Conservation (phyloP, 2,329 filamentous ascomycete species). For the Microsporum audouinii region DNA sequence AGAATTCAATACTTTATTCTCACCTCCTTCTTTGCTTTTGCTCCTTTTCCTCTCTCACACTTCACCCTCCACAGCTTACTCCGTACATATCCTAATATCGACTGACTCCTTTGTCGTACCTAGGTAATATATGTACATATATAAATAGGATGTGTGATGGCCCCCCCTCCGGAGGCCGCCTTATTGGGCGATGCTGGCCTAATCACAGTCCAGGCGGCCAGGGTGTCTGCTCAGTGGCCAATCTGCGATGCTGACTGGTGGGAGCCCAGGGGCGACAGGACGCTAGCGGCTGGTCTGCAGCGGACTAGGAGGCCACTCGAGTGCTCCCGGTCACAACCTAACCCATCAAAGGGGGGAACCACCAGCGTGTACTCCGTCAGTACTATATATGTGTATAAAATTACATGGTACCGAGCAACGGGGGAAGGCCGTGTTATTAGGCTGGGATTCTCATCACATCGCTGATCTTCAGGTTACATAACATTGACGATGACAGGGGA, state of each 20-base stretch:
- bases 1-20: background rate
- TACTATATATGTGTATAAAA: background rate
- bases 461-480: constrained; percentile 2
- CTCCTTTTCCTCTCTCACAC: background rate
- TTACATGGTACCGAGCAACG: background rate
- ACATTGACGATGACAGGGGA: background rate
- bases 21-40: background rate
- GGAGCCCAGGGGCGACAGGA: background rate
- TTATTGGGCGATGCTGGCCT: background rate
- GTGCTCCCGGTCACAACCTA: background rate
- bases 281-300: constrained; percentile 2
- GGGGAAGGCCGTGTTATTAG: background rate
- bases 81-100: background rate
- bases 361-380: too few species aligned
- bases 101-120: background rate
- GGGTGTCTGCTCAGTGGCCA: background rate
- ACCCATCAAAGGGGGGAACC: background rate
- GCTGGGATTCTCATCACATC: background rate
- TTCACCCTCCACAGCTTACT: too few species aligned
- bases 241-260: constrained; percentile 1
- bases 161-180: background rate
- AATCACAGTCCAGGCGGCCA: background rate
- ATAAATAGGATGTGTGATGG: constrained; percentile 3
- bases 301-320: background rate
- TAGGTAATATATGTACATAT: background rate